A percentile compares a stretch with the other conserved stretches of the same genome.
These are phyloP conservation scores for Phyllosticta citriasiana DNA, from an alignment of 2,329 filamentous ascomycete genomes.

Conservation along the genomic window DNA sequence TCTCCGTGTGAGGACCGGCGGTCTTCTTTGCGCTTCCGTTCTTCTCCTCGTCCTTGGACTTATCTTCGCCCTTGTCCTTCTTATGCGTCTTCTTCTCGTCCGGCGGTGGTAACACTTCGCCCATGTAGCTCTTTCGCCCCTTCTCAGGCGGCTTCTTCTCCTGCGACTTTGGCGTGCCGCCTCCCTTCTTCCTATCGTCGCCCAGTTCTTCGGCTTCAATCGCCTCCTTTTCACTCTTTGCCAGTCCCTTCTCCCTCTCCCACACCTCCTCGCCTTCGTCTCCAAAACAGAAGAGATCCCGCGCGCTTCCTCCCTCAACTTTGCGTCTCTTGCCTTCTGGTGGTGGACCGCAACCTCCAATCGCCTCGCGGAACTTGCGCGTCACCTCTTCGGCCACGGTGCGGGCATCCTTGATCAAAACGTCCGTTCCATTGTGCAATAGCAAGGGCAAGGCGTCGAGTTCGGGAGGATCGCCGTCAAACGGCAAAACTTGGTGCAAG, in stretches of 20 bases:
- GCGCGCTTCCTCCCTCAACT: conserved; percentile 32
- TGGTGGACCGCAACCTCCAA: conserved; percentile 53
- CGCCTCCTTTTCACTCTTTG: not conserved
- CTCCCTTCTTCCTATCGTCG: not conserved
- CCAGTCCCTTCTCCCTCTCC: not conserved
- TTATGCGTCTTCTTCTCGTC: not conserved
- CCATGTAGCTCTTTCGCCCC: not conserved
- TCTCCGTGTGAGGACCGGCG: not conserved
- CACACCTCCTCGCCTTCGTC: conserved; percentile 21
- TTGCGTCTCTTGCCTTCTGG: conserved; percentile 24
- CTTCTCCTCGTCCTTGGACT: not conserved
- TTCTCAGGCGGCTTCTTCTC: not conserved
- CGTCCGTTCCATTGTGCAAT: conserved; percentile 50
- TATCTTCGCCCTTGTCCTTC: not conserved
- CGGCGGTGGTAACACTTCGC: not conserved
- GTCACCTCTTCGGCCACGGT: conserved; percentile 44
- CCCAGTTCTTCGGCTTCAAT: not conserved
- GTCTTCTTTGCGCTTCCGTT: not conserved
- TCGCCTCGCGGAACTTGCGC: conserved; percentile 47
- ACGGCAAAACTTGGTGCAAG: conserved; percentile 13
- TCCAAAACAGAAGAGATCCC: conserved; percentile 57
- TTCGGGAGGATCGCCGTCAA: conserved; percentile 31
- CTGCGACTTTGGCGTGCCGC: not conserved
- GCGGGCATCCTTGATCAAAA: conserved; percentile 32
- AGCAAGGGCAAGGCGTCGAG: conserved; percentile 48